Percentiles rank a stretch among this genome's conserved stretches.
Evolutionary conservation across 1,284 basidiomycete genomes (phyloP).

Genomic region (Spongispora temasekensis): DNA sequence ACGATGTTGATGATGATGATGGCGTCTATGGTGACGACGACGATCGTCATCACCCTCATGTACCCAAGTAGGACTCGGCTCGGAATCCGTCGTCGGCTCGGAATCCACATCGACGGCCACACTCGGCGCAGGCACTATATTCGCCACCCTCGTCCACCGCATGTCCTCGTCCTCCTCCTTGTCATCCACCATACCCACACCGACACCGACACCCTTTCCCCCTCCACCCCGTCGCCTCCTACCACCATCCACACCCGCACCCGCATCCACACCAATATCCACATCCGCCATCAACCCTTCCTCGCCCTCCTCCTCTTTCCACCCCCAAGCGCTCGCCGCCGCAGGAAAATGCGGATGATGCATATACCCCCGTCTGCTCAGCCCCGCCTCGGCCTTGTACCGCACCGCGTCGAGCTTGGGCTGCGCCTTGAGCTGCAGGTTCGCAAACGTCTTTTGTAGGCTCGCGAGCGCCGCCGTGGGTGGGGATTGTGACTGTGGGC

Average conservation of each 20-base stretch:
- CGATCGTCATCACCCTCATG: too few relatives aligned
- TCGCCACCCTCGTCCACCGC: too few relatives aligned
- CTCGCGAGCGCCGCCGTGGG: slow-evolving; percentile 37
- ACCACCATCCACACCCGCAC: too few relatives aligned
- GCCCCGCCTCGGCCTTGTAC: slow-evolving; percentile 70
- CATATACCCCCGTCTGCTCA: slow-evolving; percentile 60
- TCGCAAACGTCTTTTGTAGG: slow-evolving; percentile 50
- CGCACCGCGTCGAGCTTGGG: slow-evolving; percentile 55
- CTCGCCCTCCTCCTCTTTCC: slow-evolving; percentile 35
- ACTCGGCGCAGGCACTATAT: too few relatives aligned
- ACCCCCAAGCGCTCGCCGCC: slow-evolving; percentile 15
- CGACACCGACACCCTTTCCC: too few relatives aligned
- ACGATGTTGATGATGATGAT: too few relatives aligned
- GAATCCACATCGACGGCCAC: slow-evolving; percentile 27
- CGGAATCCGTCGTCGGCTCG: slow-evolving; percentile 26
- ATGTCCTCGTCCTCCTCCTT: too few relatives aligned
- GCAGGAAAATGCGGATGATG: slow-evolving; percentile 25
- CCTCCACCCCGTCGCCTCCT: too few relatives aligned
- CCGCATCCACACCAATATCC: too few relatives aligned
- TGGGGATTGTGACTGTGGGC: not conserved
- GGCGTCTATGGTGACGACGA: too few relatives aligned
- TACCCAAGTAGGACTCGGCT: too few relatives aligned
- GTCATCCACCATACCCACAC: too few relatives aligned
- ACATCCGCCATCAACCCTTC: slow-evolving; percentile 37
- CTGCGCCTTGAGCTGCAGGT: slow-evolving; percentile 49